These are phyloP conservation scores for Calamus simplicifolius DNA, from an alignment of 176 grass and related monocot genomes.

Conservation along the genomic window DNA sequence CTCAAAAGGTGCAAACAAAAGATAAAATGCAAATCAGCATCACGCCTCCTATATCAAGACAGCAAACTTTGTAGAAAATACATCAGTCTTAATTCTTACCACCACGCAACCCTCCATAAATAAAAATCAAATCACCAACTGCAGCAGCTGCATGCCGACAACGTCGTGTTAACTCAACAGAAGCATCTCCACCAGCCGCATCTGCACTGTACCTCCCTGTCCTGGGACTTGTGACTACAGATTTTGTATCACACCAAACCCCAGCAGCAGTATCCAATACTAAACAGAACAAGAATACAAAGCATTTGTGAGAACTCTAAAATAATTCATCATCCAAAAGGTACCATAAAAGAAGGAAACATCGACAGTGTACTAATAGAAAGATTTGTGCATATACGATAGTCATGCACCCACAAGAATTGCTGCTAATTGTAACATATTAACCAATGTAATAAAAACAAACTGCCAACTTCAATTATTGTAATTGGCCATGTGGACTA, in stretches of 20 bases:
- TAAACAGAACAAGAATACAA: slow-evolving; percentile 29
- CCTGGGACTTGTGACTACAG: slow-evolving; percentile 88
- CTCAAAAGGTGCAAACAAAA: no score
- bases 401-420: no score
- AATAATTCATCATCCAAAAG: slow-evolving; percentile 9
- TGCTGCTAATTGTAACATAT: no score
- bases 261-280: slow-evolving; percentile 96
- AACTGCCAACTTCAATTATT: no score
- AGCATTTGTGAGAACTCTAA: slow-evolving; percentile 3
- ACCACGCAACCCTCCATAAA: slow-evolving; percentile 97
- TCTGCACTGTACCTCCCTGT: slow-evolving; percentile 94
- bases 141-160: slow-evolving; percentile 97
- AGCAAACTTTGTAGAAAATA: not conserved
- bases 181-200: slow-evolving; percentile 79
- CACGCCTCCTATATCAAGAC: not conserved
- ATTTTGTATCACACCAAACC: slow-evolving; percentile 96
- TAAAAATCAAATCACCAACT: slow-evolving; percentile 93
- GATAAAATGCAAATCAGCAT: no score
- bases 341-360: not conserved
- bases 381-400: no score
- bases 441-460: no score
- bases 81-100: slow-evolving; percentile 39
- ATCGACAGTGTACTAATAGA: no score
- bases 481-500: no score
- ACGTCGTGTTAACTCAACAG: slow-evolving; percentile 76